Percentiles rank a stretch among this genome's conserved stretches.
Conservation (phyloP, 345 rosid species). For the Erysimum cheiranthoides region DNA sequence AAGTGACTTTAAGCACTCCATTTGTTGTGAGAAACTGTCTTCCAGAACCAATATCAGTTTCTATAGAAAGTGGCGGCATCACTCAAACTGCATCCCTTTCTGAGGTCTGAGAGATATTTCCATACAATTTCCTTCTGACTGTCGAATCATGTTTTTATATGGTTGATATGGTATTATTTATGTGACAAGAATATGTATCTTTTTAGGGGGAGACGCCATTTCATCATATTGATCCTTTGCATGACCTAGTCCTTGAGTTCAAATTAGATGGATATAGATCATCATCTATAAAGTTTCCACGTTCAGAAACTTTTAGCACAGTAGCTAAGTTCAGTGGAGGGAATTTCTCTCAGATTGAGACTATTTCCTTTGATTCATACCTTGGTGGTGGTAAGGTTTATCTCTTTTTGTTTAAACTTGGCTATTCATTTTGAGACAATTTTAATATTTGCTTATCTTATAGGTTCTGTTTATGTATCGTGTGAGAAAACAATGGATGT, state of each 20-base stretch:
- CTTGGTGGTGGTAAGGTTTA: slow-evolving; percentile 56
- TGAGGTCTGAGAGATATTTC: slow-evolving; percentile 65
- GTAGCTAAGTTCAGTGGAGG: slow-evolving; percentile 77
- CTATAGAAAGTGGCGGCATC: slow-evolving; percentile 77
- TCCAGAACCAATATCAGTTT: slow-evolving; percentile 70
- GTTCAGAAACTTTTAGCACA: slow-evolving; percentile 69
- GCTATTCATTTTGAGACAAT: slow-evolving; percentile 11
- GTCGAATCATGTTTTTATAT: slow-evolving; percentile 29
- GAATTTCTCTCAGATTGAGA: slow-evolving; percentile 69
- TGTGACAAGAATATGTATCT: slow-evolving; percentile 12
- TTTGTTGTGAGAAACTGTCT: slow-evolving; percentile 74
- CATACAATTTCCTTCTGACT: slow-evolving; percentile 33
- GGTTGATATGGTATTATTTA: slow-evolving; percentile 18
- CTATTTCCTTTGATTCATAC: slow-evolving; percentile 60
- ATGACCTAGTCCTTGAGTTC: slow-evolving; percentile 76
- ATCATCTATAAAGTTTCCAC: slow-evolving; percentile 72
- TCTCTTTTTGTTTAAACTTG: slow-evolving; percentile 21
- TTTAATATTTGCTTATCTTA: slow-evolving; percentile 27
- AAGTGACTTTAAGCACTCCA: slow-evolving; percentile 77
- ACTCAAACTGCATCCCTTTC: slow-evolving; percentile 64
- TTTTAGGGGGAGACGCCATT: slow-evolving; percentile 75
- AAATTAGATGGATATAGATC: slow-evolving; percentile 62
- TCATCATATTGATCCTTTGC: slow-evolving; percentile 88
- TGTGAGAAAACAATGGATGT: slow-evolving; percentile 85
- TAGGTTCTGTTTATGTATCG: slow-evolving; percentile 68